Conservation (phyloP, 176 grass and related monocot species). For the Bonia amplexicaulis region DNA sequence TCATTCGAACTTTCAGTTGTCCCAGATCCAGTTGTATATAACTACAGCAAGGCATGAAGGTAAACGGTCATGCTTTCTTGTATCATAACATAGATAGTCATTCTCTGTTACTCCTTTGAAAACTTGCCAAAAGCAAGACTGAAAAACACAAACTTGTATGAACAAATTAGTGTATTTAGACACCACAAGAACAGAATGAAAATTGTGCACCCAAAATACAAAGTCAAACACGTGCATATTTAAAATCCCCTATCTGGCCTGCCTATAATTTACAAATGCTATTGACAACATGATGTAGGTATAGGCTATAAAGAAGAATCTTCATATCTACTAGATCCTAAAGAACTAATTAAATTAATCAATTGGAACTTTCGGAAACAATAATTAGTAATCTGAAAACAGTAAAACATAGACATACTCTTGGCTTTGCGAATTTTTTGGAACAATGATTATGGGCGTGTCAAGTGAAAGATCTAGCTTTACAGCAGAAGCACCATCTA, state of each 20-base stretch:
- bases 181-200: not conserved
- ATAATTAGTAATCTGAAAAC: constrained; percentile 14
- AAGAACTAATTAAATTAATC: not conserved
- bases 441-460: constrained; percentile 91
- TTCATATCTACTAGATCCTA: not conserved
- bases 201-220: not conserved
- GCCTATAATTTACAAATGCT: constrained; percentile 11
- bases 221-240: not conserved
- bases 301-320: not conserved
- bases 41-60: constrained; percentile 42
- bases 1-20: constrained; percentile 73
- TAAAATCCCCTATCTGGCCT: not conserved
- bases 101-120: not conserved
- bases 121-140: not conserved
- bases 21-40: constrained; percentile 99
- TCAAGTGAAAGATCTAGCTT: constrained; percentile 94
- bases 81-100: not conserved
- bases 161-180: not conserved
- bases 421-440: constrained; percentile 77
- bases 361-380: not conserved
- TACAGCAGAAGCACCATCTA: constrained; percentile 85
- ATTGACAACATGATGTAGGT: not conserved
- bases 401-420: constrained; percentile 56
- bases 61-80: constrained; percentile 2
- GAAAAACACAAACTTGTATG: not conserved